Conservation (phyloP, 2,329 filamentous ascomycete genomes). For the Ceratocystis destructans region DNA sequence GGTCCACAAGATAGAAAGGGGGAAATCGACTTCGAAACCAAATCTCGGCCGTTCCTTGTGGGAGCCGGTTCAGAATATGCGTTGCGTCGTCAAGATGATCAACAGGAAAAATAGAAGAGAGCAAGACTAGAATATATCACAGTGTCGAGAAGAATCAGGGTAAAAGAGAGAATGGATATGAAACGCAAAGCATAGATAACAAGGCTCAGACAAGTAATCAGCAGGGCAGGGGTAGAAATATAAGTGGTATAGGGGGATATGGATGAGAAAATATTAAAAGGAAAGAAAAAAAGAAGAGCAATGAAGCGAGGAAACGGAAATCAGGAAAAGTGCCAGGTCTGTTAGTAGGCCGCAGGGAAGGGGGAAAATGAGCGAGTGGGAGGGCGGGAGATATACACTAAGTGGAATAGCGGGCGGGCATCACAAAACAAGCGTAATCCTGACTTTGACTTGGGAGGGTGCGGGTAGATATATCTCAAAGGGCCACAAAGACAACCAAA, state of each 20-base stretch:
- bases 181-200: background rate
- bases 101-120: background rate
- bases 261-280: background rate
- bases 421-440: constrained; percentile 11
- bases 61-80: constrained; percentile 5
- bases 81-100: background rate
- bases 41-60: constrained; percentile 3
- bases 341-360: background rate
- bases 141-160: background rate
- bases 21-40: constrained; percentile 8
- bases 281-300: background rate
- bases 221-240: background rate
- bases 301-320: background rate
- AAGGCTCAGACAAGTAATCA: background rate
- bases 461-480: background rate
- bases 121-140: constrained; percentile 2
- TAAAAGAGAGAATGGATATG: background rate
- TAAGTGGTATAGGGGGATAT: constrained; percentile 7
- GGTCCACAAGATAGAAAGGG: background rate
- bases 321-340: background rate
- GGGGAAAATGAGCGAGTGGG: constrained; percentile 6
- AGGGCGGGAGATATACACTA: constrained; percentile 10
- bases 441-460: background rate
- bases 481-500: background rate
- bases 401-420: constrained; percentile 1